Evolutionary conservation across 176 grass and related monocot genomes (phyloP).

Genomic region (Dendrocalamus sinicus): DNA sequence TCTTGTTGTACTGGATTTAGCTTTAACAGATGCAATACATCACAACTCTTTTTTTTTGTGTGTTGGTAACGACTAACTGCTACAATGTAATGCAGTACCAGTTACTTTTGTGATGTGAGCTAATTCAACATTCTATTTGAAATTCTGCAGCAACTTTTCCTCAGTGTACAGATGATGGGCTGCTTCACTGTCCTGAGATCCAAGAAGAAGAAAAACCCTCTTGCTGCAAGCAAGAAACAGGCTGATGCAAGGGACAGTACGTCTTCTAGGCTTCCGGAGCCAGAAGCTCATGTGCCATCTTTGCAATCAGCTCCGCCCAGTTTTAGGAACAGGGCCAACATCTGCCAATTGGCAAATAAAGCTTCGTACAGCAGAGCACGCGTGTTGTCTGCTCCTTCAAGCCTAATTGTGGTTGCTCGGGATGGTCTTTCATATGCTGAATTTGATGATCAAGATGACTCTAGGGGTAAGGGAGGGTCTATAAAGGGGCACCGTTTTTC

Average conservation of each 20-base stretch:
- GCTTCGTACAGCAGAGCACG: conserved; percentile 61
- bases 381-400: conserved; percentile 78
- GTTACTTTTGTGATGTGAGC: conserved; percentile 17
- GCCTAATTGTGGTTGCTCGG: conserved; percentile 73
- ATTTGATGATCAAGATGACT: conserved; percentile 75
- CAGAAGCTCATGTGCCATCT: conserved; percentile 67
- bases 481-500: conserved; percentile 68
- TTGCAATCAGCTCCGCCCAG: conserved; percentile 94
- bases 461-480: conserved; percentile 47
- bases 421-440: conserved; percentile 58
- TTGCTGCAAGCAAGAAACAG: conserved; percentile 44
- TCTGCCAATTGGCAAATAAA: conserved; percentile 52
- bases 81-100: conserved; percentile 3
- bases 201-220: conserved; percentile 75
- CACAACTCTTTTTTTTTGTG: background rate
- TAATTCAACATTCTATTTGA: conserved; percentile 19
- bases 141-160: conserved; percentile 30
- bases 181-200: conserved; percentile 85
- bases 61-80: conserved; percentile 17
- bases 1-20: conserved; percentile 12
- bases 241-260: conserved; percentile 53
- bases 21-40: conserved; percentile 28
- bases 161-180: conserved; percentile 64
- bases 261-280: conserved; percentile 83
- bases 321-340: conserved; percentile 78